Evolutionary conservation across 139 green algal genomes (phyloP), one percentile per base, ranked within the genome.

Genomic region (Closterium sp.): DNA sequence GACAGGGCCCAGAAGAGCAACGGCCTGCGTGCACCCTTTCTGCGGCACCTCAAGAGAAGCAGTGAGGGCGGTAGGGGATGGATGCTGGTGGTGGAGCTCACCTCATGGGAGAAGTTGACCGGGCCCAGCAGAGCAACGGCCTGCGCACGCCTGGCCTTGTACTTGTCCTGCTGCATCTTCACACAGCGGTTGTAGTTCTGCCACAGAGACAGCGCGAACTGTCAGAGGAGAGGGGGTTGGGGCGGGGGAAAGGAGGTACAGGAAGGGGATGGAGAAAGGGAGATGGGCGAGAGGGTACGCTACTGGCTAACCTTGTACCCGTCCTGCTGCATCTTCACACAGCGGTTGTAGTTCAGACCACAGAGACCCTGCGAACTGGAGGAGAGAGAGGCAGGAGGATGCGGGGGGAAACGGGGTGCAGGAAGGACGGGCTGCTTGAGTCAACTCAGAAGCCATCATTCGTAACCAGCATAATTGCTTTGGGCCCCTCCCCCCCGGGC

Each of bases 111-210:
- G 83, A 86, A 86, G 83, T 9, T 86, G 83, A 86, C 30, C 16
- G 83, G 83, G 23, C 83, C 83, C 3, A 86, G 83, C 83, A 86
- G 30, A 9, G n/a, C 30, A 33, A 33, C 31, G 83, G 83, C n/a
- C 83, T 32, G 30, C 21, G 30, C 16, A 2, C 83, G 83, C 5
- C 83, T 21, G 30, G 31, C 30, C 30, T 32, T 33, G 83, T 86
- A 86, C 30, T 33, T 32, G 83, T 86, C 30, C 83, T 33, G 83
- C 83, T 86, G 83, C 83, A 86, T 32, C n/a, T 86, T 33, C 83
- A 86, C 83, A 33, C 83, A 86, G 30, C 83, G n/a, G 21, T 86
- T 86, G 83, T 86, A 86, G 83, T 86, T 32, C 83, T 86, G 83
- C 83, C n/a, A 33, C 83, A 86, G 83, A 9, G 83, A 34, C 2